Evolutionary conservation across 1,284 basidiomycete genomes (phyloP).

Genomic region (Ustanciosporium gigantosporum): DNA sequence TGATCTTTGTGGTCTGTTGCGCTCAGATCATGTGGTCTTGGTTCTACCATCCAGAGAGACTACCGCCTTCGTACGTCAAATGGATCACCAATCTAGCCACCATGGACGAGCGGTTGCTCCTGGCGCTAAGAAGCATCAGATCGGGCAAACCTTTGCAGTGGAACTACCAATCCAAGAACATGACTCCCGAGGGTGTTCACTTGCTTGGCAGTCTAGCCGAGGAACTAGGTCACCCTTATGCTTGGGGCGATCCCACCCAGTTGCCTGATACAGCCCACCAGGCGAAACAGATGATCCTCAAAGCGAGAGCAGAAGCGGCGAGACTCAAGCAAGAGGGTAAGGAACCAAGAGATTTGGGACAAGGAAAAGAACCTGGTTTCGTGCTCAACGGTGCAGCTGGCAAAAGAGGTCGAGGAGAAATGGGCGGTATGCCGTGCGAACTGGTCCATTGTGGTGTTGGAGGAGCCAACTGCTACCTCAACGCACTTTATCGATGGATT

Average conservation of each 20-base stretch:
- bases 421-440: conserved; percentile 60
- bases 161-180: conserved; percentile 48
- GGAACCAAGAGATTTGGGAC: background rate
- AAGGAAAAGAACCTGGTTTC: conserved; percentile 8
- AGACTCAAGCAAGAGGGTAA: background rate
- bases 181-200: conserved; percentile 30
- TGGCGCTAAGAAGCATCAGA: conserved; percentile 52
- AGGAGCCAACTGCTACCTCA: conserved; percentile 56
- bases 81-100: conserved; percentile 60
- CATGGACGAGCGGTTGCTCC: conserved; percentile 60
- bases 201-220: conserved; percentile 42
- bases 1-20: conserved; percentile 53
- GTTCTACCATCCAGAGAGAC: conserved; percentile 58
- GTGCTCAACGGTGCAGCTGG: conserved; percentile 44
- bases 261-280: conserved; percentile 29
- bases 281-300: conserved; percentile 9
- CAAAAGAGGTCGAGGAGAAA: conserved; percentile 43
- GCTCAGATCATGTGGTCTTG: conserved; percentile 56
- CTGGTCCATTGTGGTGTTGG: conserved; percentile 60
- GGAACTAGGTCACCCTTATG: conserved; percentile 45
- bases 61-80: conserved; percentile 57
- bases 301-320: conserved; percentile 7
- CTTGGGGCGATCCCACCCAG: conserved; percentile 47
- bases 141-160: conserved; percentile 47
- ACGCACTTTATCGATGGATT: conserved; percentile 57